Evolutionary conservation across 371 early-diverging fungal genomes (phyloP).

Genomic region (Apophysomyces elegans): DNA sequence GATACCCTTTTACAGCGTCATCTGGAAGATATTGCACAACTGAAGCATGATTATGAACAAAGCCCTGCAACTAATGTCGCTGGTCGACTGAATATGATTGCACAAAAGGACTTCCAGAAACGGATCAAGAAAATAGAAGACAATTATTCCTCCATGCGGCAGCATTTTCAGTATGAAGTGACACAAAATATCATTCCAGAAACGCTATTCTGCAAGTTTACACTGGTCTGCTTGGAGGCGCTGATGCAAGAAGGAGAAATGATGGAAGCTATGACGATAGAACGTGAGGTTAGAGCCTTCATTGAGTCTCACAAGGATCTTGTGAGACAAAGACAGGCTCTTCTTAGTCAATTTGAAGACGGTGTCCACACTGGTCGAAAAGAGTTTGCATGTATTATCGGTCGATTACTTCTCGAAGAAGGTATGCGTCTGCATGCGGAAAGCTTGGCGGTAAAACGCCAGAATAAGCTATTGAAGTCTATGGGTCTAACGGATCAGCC

Average conservation of each 20-base stretch:
- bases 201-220: constrained; percentile 30
- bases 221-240: constrained; percentile 62
- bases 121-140: constrained; percentile 64
- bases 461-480: constrained; percentile 64
- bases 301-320: constrained; percentile 50
- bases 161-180: constrained; percentile 27
- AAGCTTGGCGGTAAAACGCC: constrained; percentile 69
- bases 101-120: constrained; percentile 70
- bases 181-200: constrained; percentile 35
- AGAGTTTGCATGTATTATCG: constrained; percentile 71
- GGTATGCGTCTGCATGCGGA: constrained; percentile 74
- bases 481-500: constrained; percentile 38
- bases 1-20: constrained; percentile 28
- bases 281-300: constrained; percentile 52
- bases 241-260: constrained; percentile 77
- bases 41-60: constrained; percentile 56
- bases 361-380: constrained; percentile 72
- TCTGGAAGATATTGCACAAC: constrained; percentile 44
- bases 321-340: constrained; percentile 56
- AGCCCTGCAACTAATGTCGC: constrained; percentile 49
- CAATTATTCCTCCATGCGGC: constrained; percentile 30
- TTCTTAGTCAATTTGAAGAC: constrained; percentile 66
- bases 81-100: constrained; percentile 62
- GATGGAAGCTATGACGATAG: constrained; percentile 61
- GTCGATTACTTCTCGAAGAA: constrained; percentile 73